Base-by-base conservation (phyloP, 176 grass and related monocot species). In the Luzula sylvatica region DNA sequence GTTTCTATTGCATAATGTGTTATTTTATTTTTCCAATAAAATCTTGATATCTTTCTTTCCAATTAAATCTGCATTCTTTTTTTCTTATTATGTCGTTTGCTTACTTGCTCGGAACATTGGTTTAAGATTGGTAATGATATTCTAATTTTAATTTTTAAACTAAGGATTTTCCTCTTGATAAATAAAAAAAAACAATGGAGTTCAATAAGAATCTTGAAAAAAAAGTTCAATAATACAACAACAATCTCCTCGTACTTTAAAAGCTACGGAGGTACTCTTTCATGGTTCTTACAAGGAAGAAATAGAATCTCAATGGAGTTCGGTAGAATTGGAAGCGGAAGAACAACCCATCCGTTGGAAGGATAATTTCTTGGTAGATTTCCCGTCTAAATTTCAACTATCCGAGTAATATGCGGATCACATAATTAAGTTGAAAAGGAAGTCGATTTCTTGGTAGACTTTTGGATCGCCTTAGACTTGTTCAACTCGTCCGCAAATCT, bases 171-270 rank as follows among this genome's bases (percentile, higher is more conserved):
- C n/a, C n/a, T n/a, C n/a, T n/a, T n/a, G n/a, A n/a, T n/a, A n/a
- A n/a, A n/a, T n/a, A n/a, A n/a, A n/a, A n/a, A n/a, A n/a, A n/a
- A n/a, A n/a, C n/a, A n/a, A n/a, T n/a, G n/a, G n/a, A n/a, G n/a
- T n/a, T n/a, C n/a, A n/a, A n/a, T n/a, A n/a, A n/a, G n/a, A n/a
- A n/a, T n/a, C n/a, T n/a, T n/a, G n/a, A n/a, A n/a, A n/a, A n/a
- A n/a, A n/a, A n/a, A n/a, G n/a, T n/a, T n/a, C n/a, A n/a, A 61
- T 64, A 46, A 64, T 35, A 64, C 9, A 64, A 17, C 18, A 49
- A 63, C 26, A 16, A 35, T 35, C 30, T 35, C 30, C 30, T 35
- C 30, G 9, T 35, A 35, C 5, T 3, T 32, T 55, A 47, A 45
- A 43, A 8, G 42, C 23, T 5, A 46, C 27, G 46, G 30, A 35